phyloP scores from a whole-genome alignment of 345 rosid genomes.

The Arabidopsis arenosa region DNA sequence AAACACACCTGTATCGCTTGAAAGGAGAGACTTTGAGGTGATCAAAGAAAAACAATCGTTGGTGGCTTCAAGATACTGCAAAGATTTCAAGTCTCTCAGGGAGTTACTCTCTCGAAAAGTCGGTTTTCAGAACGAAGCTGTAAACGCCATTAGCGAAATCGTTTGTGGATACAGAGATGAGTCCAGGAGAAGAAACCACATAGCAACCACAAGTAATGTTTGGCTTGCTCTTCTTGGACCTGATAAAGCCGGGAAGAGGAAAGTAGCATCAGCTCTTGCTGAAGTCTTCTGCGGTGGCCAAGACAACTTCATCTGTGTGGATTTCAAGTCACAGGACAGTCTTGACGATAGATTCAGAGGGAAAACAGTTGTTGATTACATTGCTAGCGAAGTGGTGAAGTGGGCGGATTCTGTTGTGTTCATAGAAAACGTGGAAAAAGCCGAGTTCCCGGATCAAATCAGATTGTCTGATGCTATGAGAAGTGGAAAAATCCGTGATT shows the following conservation, averaged over 20 bases:
- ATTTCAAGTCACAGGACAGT: slow-evolving; percentile 52
- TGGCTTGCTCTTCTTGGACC: slow-evolving; percentile 82
- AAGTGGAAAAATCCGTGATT: slow-evolving; percentile 63
- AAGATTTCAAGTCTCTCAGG: slow-evolving; percentile 56
- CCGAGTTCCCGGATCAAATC: slow-evolving; percentile 52
- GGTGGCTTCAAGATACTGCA: slow-evolving; percentile 38
- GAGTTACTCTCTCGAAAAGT: slow-evolving; percentile 58
- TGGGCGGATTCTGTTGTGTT: slow-evolving; percentile 62
- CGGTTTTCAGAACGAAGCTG: slow-evolving; percentile 69
- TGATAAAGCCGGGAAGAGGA: slow-evolving; percentile 68
- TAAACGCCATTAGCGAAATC: slow-evolving; percentile 53
- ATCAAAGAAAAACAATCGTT: slow-evolving; percentile 43
- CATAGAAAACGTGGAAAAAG: slow-evolving; percentile 71
- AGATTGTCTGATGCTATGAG: slow-evolving; percentile 61
- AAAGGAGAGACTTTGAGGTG: slow-evolving; percentile 39
- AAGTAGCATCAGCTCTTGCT: slow-evolving; percentile 63
- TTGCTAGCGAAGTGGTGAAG: slow-evolving; percentile 58
- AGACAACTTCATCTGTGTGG: slow-evolving; percentile 52
- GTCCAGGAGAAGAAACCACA: slow-evolving; percentile 35
- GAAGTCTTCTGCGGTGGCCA: slow-evolving; percentile 57
- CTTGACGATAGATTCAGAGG: slow-evolving; percentile 51
- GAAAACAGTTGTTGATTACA: slow-evolving; percentile 55
- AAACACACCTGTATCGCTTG: slow-evolving; percentile 39
- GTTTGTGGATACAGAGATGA: slow-evolving; percentile 53
- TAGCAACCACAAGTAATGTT: slow-evolving; percentile 45